phyloP scores from a whole-genome alignment of 169 alveolate genomes.

The Plasmodium coatneyi region DNA sequence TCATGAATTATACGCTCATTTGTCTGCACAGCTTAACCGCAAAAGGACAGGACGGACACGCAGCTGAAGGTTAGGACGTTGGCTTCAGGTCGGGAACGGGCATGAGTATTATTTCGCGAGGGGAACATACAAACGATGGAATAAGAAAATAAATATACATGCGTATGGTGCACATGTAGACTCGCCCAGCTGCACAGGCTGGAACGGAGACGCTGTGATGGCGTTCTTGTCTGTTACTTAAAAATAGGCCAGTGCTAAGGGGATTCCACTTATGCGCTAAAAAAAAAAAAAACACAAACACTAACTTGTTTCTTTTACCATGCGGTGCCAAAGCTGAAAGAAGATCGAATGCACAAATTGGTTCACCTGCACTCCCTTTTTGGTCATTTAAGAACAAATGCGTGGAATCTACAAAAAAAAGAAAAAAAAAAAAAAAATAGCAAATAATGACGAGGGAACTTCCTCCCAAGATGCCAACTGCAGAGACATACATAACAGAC shows the following conservation, averaged over 20 bases:
- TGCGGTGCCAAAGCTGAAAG: not conserved
- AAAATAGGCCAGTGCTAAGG: conserved; percentile 32
- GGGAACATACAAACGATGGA: not conserved
- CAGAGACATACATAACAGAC: not conserved
- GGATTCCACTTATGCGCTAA: conserved; percentile 31
- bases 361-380: conserved; percentile 17
- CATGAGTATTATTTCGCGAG: not conserved
- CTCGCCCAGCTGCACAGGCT: not conserved
- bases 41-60: conserved; percentile 47
- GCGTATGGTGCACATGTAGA: conserved; percentile 1
- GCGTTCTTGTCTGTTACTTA: conserved; percentile 22
- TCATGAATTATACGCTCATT: not conserved
- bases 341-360: not conserved
- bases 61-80: conserved; percentile 39
- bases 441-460: not conserved
- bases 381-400: conserved; percentile 30
- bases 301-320: not conserved
- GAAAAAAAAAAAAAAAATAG: conserved; percentile 1
- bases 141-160: not conserved
- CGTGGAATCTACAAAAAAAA: conserved; percentile 32
- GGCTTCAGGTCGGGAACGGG: conserved; percentile 4
- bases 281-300: not conserved
- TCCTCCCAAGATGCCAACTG: not conserved
- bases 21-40: conserved; percentile 15
- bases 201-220: not conserved